These are phyloP conservation scores for Poronia punctata DNA, from an alignment of 495 filamentous ascomycete genomes.

Conservation along the genomic window DNA sequence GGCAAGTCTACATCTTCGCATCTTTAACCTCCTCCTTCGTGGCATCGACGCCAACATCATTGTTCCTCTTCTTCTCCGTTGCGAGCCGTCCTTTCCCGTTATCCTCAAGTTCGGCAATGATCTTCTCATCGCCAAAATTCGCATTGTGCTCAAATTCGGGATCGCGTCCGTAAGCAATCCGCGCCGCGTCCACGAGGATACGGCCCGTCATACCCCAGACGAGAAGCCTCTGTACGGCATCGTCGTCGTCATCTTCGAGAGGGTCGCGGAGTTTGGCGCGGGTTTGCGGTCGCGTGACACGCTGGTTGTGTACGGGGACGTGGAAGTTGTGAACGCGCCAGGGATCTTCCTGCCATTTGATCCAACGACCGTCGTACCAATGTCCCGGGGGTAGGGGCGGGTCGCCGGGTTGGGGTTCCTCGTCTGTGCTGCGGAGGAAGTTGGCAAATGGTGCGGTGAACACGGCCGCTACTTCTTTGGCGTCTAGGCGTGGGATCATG, in stretches of 20 bases:
- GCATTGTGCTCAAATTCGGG: constrained; percentile 78
- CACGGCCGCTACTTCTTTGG: constrained; percentile 83
- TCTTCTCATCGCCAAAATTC: constrained; percentile 72
- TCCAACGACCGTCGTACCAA: constrained; percentile 67
- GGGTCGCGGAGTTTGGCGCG: constrained; percentile 24
- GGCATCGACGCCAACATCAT: constrained; percentile 42
- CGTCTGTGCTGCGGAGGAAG: constrained; percentile 53
- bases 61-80: constrained; percentile 46
- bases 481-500: constrained; percentile 72
- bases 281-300: constrained; percentile 48
- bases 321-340: constrained; percentile 89
- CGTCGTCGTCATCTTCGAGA: constrained; percentile 28
- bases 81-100: constrained; percentile 53
- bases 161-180: constrained; percentile 70
- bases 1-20: constrained; percentile 52
- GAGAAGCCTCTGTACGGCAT: constrained; percentile 53
- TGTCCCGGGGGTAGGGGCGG: constrained; percentile 44
- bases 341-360: constrained; percentile 49
- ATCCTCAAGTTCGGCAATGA: constrained; percentile 56
- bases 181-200: constrained; percentile 78
- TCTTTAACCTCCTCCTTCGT: constrained; percentile 52
- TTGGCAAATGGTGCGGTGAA: constrained; percentile 77
- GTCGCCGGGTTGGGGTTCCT: constrained; percentile 19
- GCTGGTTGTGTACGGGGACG: constrained; percentile 60
- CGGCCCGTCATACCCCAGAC: constrained; percentile 92